A percentile compares a stretch with the other conserved stretches of the same genome.
Conservation (phyloP, 2,329 filamentous ascomycete species). For the Zasmidium angulare region DNA sequence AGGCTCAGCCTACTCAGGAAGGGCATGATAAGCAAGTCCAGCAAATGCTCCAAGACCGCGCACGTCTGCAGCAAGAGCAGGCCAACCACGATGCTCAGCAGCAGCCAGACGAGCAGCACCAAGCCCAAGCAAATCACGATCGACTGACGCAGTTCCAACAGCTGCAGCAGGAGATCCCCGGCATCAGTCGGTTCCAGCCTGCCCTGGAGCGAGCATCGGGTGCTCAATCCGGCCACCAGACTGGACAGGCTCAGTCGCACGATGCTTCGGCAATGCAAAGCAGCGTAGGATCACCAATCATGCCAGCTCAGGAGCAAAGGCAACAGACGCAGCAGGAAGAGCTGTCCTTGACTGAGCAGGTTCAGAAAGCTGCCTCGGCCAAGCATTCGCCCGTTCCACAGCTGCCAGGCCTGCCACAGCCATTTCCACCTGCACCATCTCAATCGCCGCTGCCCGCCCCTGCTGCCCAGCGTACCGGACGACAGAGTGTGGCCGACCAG, state of each 20-base stretch:
- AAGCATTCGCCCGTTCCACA: conserved; percentile 56
- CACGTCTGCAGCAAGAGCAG: conserved; percentile 62
- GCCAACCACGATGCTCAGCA: conserved; percentile 53
- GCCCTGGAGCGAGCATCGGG: conserved; percentile 33
- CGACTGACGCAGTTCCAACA: conserved; percentile 82
- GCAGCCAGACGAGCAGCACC: conserved; percentile 48
- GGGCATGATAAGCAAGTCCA: conserved; percentile 58
- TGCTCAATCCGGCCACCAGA: conserved; percentile 15
- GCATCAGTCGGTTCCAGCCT: conserved; percentile 20
- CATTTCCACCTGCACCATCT: conserved; percentile 69
- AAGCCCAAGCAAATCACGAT: conserved; percentile 50
- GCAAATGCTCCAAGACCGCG: conserved; percentile 61
- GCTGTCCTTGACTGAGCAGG: conserved; percentile 78
- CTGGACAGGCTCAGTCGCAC: conserved; percentile 15
- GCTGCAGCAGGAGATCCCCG: conserved; percentile 54
- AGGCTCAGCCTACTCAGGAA: conserved; percentile 38
- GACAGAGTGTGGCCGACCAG: conserved; percentile 78
- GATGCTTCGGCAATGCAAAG: conserved; percentile 21
- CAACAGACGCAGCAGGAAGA: conserved; percentile 45
- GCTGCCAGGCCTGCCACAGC: conserved; percentile 69
- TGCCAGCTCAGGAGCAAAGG: conserved; percentile 9
- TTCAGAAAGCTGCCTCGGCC: conserved; percentile 69
- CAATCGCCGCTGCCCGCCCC: conserved; percentile 83
- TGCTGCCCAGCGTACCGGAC: conserved; percentile 73
- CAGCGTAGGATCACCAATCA: conserved; percentile 22